A percentile compares a stretch with the other conserved stretches of the same genome.
Conservation (phyloP, 495 filamentous ascomycete species). For the Aspergillus nidulans region DNA sequence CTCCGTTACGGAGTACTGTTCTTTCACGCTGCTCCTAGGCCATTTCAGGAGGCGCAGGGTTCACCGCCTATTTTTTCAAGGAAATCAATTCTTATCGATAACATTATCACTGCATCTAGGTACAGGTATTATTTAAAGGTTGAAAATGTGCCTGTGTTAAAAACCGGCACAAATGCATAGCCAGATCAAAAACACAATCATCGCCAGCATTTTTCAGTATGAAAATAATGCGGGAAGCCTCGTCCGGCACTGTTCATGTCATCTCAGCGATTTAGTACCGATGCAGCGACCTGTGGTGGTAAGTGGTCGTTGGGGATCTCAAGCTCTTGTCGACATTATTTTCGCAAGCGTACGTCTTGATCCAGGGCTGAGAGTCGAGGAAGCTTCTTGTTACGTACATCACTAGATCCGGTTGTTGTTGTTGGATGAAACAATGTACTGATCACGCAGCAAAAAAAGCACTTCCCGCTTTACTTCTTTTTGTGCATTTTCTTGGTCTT, state of each 20-base stretch:
- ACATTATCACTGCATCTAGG: neutral
- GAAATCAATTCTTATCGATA: neutral
- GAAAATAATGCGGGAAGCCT: neutral
- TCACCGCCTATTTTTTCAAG: no score
- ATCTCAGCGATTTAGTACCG: neutral
- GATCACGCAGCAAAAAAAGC: neutral
- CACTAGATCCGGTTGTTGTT: neutral
- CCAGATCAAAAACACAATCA: neutral
- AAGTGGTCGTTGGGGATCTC: neutral
- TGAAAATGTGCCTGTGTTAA: no score
- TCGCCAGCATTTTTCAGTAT: neutral
- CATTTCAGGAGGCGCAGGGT: no score
- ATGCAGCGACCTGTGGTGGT: neutral
- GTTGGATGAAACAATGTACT: neutral
- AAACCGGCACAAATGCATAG: neutral
- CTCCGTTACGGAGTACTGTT: neutral
- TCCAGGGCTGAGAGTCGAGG: neutral
- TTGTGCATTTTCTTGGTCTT: conserved; percentile 29
- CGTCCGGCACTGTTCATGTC: neutral
- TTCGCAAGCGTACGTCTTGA: neutral
- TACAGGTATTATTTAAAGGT: no score
- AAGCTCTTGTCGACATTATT: neutral
- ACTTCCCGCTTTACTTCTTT: conserved; percentile 23
- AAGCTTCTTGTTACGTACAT: no score
- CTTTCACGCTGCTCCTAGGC: no score